Percentiles rank a stretch among this genome's conserved stretches.
Conservation (phyloP, 1,284 basidiomycete species). For the Clitocybe nebularis region DNA sequence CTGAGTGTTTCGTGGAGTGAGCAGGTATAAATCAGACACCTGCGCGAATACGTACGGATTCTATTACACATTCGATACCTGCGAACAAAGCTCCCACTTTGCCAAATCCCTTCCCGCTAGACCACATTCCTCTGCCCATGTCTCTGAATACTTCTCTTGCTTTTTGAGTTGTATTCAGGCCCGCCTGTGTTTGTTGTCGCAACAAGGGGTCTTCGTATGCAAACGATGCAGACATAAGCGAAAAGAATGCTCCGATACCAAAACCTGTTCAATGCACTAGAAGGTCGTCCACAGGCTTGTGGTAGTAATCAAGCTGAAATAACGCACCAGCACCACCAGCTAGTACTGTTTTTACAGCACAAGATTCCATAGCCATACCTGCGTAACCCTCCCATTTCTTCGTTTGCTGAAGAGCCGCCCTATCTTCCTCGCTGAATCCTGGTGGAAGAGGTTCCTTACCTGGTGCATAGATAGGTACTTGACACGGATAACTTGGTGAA, state of each 20-base stretch:
- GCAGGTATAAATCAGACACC: conserved; percentile 5
- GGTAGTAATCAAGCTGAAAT: conserved; percentile 1
- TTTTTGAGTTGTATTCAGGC: conserved; percentile 68
- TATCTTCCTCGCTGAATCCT: conserved; percentile 80
- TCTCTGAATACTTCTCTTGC: conserved; percentile 88
- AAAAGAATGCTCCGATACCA: conserved; percentile 92
- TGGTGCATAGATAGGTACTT: conserved; percentile 42
- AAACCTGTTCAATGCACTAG: conserved; percentile 55
- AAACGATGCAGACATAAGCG: conserved; percentile 93
- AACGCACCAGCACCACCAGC: conserved; percentile 77
- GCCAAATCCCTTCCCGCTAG: conserved; percentile 87
- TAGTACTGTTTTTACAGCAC: conserved; percentile 75
- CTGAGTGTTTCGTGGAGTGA: conserved; percentile 35
- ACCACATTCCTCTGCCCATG: conserved; percentile 93
- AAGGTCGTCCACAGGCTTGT: background rate
- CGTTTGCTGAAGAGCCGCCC: conserved; percentile 61
- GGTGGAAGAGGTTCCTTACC: conserved; percentile 80
- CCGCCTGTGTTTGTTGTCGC: conserved; percentile 59
- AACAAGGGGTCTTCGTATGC: conserved; percentile 93
- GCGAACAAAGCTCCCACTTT: conserved; percentile 94
- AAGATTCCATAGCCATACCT: conserved; percentile 75
- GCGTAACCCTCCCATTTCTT: conserved; percentile 76
- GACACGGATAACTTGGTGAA: conserved; percentile 28
- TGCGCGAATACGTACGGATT: conserved; percentile 68
- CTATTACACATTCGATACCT: conserved; percentile 93